Conservation (phyloP, 441 rosid species). For the Euphorbia schlechtendalii region DNA sequence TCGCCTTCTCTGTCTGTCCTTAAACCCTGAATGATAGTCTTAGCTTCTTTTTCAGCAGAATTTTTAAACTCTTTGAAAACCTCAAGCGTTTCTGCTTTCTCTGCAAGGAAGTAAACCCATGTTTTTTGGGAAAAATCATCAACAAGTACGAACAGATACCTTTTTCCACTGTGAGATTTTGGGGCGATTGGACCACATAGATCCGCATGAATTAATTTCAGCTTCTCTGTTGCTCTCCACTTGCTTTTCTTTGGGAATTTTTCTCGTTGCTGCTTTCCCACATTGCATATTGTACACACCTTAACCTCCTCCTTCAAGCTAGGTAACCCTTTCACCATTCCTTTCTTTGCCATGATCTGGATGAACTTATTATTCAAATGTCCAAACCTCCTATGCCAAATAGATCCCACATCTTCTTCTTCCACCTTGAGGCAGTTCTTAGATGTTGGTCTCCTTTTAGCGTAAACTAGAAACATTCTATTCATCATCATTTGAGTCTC, state of each 20-base stretch:
- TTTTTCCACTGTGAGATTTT: background rate
- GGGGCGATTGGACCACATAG: background rate
- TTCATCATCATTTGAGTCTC: no score
- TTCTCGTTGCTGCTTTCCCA: background rate
- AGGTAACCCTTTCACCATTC: background rate
- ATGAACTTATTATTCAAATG: background rate
- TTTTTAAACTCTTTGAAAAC: constrained; percentile 4
- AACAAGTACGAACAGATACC: background rate
- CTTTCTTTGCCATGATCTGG: background rate
- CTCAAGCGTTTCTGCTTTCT: constrained; percentile 2
- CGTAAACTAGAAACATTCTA: no score
- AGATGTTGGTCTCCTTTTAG: background rate
- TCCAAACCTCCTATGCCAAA: background rate
- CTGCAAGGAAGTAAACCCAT: constrained; percentile 1
- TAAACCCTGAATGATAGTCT: background rate
- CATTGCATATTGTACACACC: background rate
- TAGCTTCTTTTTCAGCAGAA: background rate
- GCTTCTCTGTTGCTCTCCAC: background rate
- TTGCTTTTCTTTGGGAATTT: background rate
- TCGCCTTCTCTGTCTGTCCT: background rate
- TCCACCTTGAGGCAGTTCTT: background rate
- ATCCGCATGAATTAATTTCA: background rate
- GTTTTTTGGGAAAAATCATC: no score
- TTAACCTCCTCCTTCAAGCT: background rate
- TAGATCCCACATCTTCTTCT: background rate